Evolutionary conservation across 345 rosid species (phyloP), one percentile per base, ranked within the genome.

Genomic region (Populus alba): DNA sequence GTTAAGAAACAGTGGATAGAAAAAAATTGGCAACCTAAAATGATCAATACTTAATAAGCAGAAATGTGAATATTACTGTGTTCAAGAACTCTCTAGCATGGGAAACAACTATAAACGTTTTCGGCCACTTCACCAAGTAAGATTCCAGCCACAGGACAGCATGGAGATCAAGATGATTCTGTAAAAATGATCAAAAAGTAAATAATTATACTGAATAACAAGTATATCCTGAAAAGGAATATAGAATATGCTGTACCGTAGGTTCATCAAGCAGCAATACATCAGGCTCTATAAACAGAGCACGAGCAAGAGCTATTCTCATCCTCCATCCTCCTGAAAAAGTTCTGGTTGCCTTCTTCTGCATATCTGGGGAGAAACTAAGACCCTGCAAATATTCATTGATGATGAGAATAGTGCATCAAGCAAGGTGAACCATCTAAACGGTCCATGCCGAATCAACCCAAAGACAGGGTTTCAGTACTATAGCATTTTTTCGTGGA

Each of bases 321-420:
- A 96, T 96, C 57, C 99, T 88, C 98, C 99, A 96, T 84, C 98
- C 98, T 81, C 99, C 99, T 80, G 99, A 96, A 85, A 96, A 94
- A 6, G 93, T 77, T 86, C 88, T 96, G 43, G 99, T 96, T 49
- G 97, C 77, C 83, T 85, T 92, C 78, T 63, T 75, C 89, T 91
- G 97, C 99, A 96, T 96, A 75, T 96, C 98, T 78, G 92, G 89
- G 76, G 97, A 55, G 95, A 96, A 96, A 86, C 98, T 94, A 75
- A 96, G 92, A 77, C 99, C 99, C 99, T 96, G 95, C 13, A 88
- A 71, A 81, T 76, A 31, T 39, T 20, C 47, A 68, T 57, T 7
- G 38, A 78, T 29, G 1, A 20, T 49, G 62, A 71, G 71, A 65
- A 65, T 31, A 61, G 5, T 61, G 66, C 29, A 61, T 61, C 23